Conservation (phyloP, 2,329 filamentous ascomycete genomes). For the Claviceps sorghi region DNA sequence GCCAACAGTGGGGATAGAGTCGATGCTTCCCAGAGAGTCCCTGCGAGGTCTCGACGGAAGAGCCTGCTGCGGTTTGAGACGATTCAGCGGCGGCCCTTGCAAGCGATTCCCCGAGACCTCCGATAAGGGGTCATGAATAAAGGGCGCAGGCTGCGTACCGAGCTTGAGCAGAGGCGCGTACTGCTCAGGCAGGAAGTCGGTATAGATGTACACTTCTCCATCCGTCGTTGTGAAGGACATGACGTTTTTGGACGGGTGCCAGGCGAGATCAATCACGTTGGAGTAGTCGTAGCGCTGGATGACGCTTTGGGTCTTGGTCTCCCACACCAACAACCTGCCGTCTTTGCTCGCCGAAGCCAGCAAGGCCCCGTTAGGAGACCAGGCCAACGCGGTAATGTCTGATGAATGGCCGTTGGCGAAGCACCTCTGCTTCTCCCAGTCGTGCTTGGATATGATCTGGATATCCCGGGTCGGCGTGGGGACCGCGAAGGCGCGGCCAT, state of each 20-base stretch:
- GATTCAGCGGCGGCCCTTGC: conserved; percentile 32
- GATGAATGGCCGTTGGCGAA: conserved; percentile 71
- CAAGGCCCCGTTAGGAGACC: conserved; percentile 90
- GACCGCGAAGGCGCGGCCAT: conserved; percentile 78
- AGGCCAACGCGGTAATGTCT: conserved; percentile 74
- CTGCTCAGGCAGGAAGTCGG: conserved; percentile 49
- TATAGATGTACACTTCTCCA: conserved; percentile 84
- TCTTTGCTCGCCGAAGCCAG: conserved; percentile 58
- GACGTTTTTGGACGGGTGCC: conserved; percentile 83
- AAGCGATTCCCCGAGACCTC: conserved; percentile 54
- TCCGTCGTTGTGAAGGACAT: conserved; percentile 85
- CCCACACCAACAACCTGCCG: conserved; percentile 67
- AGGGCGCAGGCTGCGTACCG: conserved; percentile 59
- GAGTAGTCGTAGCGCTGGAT: conserved; percentile 65
- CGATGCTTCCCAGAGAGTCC: conserved; percentile 61
- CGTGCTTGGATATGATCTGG: conserved; percentile 71
- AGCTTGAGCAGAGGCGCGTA: conserved; percentile 42
- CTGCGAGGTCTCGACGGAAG: conserved; percentile 36
- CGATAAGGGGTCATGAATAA: conserved; percentile 64
- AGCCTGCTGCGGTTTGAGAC: conserved; percentile 30
- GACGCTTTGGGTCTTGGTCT: conserved; percentile 72
- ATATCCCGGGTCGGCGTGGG: conserved; percentile 71
- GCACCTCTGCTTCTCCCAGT: conserved; percentile 73
- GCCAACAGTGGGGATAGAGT: conserved; percentile 60
- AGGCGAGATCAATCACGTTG: conserved; percentile 72